Base-by-base conservation (phyloP, 805 yeast species). In the Metschnikowia amazonensis region DNA sequence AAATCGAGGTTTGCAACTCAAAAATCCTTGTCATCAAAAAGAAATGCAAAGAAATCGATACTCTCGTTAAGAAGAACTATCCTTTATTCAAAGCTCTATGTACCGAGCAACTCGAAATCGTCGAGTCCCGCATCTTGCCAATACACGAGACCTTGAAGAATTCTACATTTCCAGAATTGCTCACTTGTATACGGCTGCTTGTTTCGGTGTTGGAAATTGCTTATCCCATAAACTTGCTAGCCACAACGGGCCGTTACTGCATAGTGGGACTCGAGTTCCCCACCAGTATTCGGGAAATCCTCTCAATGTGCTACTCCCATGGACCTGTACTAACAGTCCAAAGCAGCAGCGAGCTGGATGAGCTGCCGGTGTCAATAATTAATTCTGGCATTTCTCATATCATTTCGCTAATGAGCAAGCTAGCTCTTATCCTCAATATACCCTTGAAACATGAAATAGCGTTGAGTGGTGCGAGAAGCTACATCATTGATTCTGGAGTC, bases 231-330 rank as follows among this genome's bases (percentile, higher is more conserved):
- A 42, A 53, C 6, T 57, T 59, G 42, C 48, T 51, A 6, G 52
- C 54, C 28, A 46, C 53, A 20, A 38, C 64, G 2, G 52, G 60
- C n/a, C 56, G 52, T 8, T 63, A 66, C 43, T 53, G 55, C 24
- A 67, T 71, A 3, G 41, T 60, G 47, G 72, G 67, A 0, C 49
- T 68, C 5, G 69, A 66, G 39, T 66, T 70, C 42, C 75, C 75
- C 1, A 43, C 61, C 3, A 58, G 57, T 32, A 60, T 61, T 18
- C 56, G 56, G 24, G 68, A 67, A 25, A 41, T 70, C 11, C 54
- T 68, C 8, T 53, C 57, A 17, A 50, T 55, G 13, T 61, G 73
- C 44, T 67, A 68, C 51, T 21, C 27, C 5, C 17, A 16, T 29
- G 21, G 36, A 11, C 28, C 28, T 40, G 42, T 9, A 46, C 43